Base-by-base conservation (phyloP, 192 early-diverging fungal genomes). In the Lobulomyces angularis region DNA sequence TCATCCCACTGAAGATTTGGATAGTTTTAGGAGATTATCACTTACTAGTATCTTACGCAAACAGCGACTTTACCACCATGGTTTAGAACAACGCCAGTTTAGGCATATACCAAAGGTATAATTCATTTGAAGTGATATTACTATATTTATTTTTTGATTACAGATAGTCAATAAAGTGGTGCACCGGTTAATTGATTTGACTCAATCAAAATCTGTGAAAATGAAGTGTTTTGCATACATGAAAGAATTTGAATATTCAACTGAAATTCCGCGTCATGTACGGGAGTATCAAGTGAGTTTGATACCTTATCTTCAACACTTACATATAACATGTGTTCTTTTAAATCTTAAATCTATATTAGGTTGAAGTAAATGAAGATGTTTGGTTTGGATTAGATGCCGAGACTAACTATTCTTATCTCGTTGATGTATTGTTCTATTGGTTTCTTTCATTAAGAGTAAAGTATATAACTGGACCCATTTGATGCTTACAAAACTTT, bases 91-190 rank as follows among this genome's bases (percentile, higher is more conserved):
- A 44, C 19, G 57, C 3, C 9, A 23, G 11, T 27, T 55, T 27
- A 28, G 52, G 25, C 36, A 51, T 32, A 44, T 64, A 2, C 66
- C 66, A n/a, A 68, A 68, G 46, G 57, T n/a, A n/a, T n/a, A n/a
- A n/a, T n/a, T n/a, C n/a, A n/a, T n/a, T 60, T n/a, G 21, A 7
- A 29, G n/a, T 24, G 3, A 26, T 47, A 37, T n/a, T 19, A 2
- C 2, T 3, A 33, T 37, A 25, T 26, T 5, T 38, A 22, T 8
- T 51, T n/a, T 17, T 22, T 9, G 30, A 11, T 23, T 35, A 40
- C 21, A 14, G 24, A 2, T 12, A 34, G n/a, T 16, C 25, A 12
- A 11, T 27, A 17, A 22, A 8, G 40, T 34, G 27, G 20, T 41
- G 45, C 36, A 34, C 5, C 9, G 26, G 21, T 37, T 23, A 14